phyloP scores from a whole-genome alignment of 2,329 filamentous ascomycete species.

The Paramyrothecium sp. region DNA sequence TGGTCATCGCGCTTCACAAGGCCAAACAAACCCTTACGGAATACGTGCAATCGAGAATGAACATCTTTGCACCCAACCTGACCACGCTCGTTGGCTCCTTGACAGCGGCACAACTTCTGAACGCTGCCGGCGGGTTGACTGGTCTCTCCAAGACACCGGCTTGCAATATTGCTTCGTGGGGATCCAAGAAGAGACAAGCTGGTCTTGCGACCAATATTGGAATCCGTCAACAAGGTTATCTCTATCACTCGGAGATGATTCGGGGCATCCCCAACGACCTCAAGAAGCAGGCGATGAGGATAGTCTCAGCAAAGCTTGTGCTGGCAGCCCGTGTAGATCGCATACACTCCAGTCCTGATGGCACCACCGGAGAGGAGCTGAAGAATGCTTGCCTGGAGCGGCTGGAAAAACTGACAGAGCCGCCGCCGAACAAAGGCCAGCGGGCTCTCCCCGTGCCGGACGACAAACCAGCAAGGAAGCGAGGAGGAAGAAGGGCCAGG shows the following conservation, averaged over 20 bases:
- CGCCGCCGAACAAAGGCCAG: constrained; percentile 82
- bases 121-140: constrained; percentile 84
- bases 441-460: constrained; percentile 89
- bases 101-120: constrained; percentile 94
- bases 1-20: constrained; percentile 82
- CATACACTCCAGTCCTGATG: constrained; percentile 77
- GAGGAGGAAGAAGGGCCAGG: constrained; percentile 82
- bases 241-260: constrained; percentile 90
- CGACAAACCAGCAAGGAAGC: constrained; percentile 91
- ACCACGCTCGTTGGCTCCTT: constrained; percentile 88
- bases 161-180: constrained; percentile 88
- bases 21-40: constrained; percentile 86
- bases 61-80: constrained; percentile 89
- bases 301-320: constrained; percentile 88
- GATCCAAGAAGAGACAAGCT: constrained; percentile 81
- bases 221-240: constrained; percentile 85
- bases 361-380: constrained; percentile 78
- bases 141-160: constrained; percentile 89
- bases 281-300: constrained; percentile 91
- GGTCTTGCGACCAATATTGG: constrained; percentile 93
- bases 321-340: constrained; percentile 91
- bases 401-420: constrained; percentile 89
- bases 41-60: constrained; percentile 97
- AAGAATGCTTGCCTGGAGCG: constrained; percentile 80
- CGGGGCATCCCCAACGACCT: constrained; percentile 80